Percentiles rank a stretch among this genome's conserved stretches.
Conservation (phyloP, 257 asterid genomes). For the Salvia splendens region DNA sequence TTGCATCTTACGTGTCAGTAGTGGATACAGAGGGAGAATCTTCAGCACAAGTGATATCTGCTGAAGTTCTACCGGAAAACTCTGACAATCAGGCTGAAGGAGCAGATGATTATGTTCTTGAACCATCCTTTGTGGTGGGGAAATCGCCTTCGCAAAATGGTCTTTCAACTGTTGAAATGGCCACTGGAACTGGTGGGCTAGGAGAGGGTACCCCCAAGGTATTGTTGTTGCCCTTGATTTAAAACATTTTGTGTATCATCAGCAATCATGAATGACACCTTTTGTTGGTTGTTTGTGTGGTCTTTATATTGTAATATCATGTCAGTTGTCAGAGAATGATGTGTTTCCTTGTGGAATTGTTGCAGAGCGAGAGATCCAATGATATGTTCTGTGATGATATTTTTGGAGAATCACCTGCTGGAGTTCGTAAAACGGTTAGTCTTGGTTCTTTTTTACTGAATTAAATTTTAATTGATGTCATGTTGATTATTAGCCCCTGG, state of each 20-base stretch:
- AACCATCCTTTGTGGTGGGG: constrained; percentile 70
- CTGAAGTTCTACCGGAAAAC: constrained; percentile 38
- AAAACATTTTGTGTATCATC: constrained; percentile 9
- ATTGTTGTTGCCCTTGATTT: constrained; percentile 18
- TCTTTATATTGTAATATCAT: constrained; percentile 23
- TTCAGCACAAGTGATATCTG: constrained; percentile 37
- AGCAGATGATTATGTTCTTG: constrained; percentile 53
- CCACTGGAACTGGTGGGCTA: constrained; percentile 70
- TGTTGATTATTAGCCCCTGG: background rate
- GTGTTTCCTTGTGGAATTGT: constrained; percentile 20
- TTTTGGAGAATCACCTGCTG: constrained; percentile 95
- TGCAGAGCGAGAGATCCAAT: constrained; percentile 82
- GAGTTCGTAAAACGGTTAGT: constrained; percentile 71
- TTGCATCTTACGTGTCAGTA: constrained; percentile 34
- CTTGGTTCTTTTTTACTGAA: background rate
- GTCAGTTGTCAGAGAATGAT: constrained; percentile 11
- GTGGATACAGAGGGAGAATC: constrained; percentile 47
- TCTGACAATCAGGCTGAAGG: constrained; percentile 49
- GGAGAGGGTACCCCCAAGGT: constrained; percentile 99
- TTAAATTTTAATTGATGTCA: background rate
- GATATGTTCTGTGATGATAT: constrained; percentile 95
- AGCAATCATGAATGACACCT: background rate
- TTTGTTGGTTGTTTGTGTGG: background rate
- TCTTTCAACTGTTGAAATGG: constrained; percentile 46
- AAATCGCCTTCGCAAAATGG: constrained; percentile 77